Conservation (phyloP, 2,329 filamentous ascomycete genomes). For the Phyllosticta capitalensis region DNA sequence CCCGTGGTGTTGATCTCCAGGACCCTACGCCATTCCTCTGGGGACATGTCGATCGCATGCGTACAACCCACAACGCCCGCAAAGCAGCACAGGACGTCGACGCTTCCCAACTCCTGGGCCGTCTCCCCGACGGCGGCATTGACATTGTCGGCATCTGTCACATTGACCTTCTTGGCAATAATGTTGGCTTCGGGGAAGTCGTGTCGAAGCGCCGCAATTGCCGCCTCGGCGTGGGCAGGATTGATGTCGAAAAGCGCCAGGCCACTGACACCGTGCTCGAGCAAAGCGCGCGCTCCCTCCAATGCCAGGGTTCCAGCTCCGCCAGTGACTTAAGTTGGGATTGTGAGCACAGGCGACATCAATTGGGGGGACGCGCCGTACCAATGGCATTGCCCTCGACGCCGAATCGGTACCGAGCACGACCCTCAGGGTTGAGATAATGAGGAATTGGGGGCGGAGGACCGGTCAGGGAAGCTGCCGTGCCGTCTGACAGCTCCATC, state of each 20-base stretch:
- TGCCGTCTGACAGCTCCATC: slow-evolving; percentile 40
- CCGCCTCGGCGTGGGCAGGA: slow-evolving; percentile 30
- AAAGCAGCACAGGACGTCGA: slow-evolving; percentile 53
- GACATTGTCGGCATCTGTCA: slow-evolving; percentile 46
- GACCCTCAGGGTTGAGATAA: slow-evolving; percentile 31
- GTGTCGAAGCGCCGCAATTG: slow-evolving; percentile 37
- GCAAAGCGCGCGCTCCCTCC: slow-evolving; percentile 49
- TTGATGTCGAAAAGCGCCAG: slow-evolving; percentile 54
- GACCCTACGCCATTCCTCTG: slow-evolving; percentile 51
- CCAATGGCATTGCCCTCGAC: slow-evolving; percentile 45
- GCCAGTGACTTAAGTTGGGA: slow-evolving; percentile 45
- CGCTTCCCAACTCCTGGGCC: slow-evolving; percentile 36
- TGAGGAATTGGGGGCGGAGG: slow-evolving; percentile 37
- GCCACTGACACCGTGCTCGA: slow-evolving; percentile 56
- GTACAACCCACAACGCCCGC: slow-evolving; percentile 58
- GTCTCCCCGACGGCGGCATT: slow-evolving; percentile 30
- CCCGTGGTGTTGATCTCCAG: slow-evolving; percentile 66
- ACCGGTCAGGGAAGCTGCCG: slow-evolving; percentile 31
- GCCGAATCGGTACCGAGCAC: slow-evolving; percentile 40
- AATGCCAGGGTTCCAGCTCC: slow-evolving; percentile 56
- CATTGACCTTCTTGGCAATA: slow-evolving; percentile 45
- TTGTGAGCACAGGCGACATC: not conserved
- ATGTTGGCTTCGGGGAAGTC: slow-evolving; percentile 49
- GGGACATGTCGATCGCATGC: slow-evolving; percentile 50
- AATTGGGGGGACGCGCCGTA: slow-evolving; percentile 22